Evolutionary conservation across 2,329 filamentous ascomycete species (phyloP), one percentile per base, ranked within the genome.

Genomic region (Alternaria incomplexa): DNA sequence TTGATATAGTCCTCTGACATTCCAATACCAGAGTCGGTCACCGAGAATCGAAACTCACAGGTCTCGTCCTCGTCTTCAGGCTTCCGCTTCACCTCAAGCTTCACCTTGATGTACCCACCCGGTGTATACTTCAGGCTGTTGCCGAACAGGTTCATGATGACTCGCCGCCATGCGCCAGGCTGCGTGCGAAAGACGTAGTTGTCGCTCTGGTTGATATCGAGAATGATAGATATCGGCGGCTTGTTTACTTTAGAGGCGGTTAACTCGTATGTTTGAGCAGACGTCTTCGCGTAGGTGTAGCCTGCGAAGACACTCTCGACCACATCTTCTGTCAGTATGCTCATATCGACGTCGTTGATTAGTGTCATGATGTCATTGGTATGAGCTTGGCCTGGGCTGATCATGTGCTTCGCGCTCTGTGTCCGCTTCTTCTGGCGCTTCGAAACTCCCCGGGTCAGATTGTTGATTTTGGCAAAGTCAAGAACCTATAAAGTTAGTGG

Each of bases 391-490:
- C 67, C 69, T 5, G 77, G 71, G 30, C 59, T 75, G 20, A 77
- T 79, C 20, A 73, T 67, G 15, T 76, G 74, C 53, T 75, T 78
- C 10, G 64, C 55, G 48, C 71, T 76, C 30, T 75, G 71, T 4
- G 72, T 67, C 15, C 74, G 74, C 15, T 76, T 75, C 63, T 74
- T 79, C 22, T 67, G 64, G 9, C 73, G 72, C 56, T 73, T 78
- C 6, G 74, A 75, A 5, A 69, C 61, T 15, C 73, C 75, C 23
- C 73, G 68, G 6, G 74, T 77, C 8, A 80, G 62, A 20, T 74
- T 79, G 64, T 79, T 81, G 67, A 79, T 79, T 55, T 78, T 81
- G 26, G 76, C 76, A 59, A 81, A 84, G 47, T 81, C 78, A 1
- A 82, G 73, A 4, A 82, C 73, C 72, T 77, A 47, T 22, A 45